Conservation (phyloP, 2,329 filamentous ascomycete species). For the Ophiostoma quercus region DNA sequence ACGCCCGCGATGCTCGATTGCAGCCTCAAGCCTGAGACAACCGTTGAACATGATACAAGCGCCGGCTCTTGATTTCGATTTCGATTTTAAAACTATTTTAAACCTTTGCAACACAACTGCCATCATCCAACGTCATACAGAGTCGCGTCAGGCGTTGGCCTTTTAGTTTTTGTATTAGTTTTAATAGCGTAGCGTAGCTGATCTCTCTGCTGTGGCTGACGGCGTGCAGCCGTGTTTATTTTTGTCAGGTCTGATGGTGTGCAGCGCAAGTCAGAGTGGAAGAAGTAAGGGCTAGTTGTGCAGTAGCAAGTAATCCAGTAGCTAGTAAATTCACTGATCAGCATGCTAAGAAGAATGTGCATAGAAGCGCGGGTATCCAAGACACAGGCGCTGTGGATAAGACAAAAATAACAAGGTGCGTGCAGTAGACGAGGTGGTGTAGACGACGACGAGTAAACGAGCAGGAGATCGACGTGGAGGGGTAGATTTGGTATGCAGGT, state of each 20-base stretch:
- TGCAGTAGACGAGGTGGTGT: slow-evolving; percentile 1
- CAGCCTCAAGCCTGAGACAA: neutral
- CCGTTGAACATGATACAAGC: slow-evolving; percentile 2
- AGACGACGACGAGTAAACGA: neutral
- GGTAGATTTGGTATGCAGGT: neutral
- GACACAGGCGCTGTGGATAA: neutral
- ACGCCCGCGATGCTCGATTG: neutral
- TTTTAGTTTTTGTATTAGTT: neutral
- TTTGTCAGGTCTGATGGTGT: slow-evolving; percentile 5
- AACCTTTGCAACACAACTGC: neutral
- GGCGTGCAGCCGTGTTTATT: slow-evolving; percentile 11
- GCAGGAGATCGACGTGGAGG: slow-evolving; percentile 7
- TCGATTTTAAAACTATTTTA: neutral
- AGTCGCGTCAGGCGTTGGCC: neutral
- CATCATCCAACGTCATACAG: neutral
- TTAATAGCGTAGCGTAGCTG: neutral
- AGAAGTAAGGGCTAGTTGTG: neutral
- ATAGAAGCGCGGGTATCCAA: slow-evolving; percentile 1
- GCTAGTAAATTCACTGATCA: no score
- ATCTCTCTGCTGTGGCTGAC: slow-evolving; percentile 9
- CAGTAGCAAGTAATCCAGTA: no score
- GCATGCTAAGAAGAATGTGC: neutral
- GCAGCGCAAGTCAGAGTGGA: neutral
- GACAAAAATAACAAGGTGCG: slow-evolving; percentile 10
- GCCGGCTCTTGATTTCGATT: neutral